These are phyloP conservation scores for Pseudocercospora macadamiae DNA, from an alignment of 2,329 filamentous ascomycete genomes.

Conservation along the genomic window DNA sequence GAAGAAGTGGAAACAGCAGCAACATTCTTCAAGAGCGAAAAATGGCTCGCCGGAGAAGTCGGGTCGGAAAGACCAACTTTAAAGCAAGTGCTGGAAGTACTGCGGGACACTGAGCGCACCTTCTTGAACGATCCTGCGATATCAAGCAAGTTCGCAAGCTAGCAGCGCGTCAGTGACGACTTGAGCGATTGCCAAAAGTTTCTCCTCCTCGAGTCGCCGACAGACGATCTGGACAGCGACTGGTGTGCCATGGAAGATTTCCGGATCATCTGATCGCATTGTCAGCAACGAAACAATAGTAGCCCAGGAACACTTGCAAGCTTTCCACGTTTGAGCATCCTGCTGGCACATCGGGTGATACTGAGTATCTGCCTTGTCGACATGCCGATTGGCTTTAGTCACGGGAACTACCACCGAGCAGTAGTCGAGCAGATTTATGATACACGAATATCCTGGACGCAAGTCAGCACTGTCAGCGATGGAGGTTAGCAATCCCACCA, in stretches of 20 bases:
- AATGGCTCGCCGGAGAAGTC: background rate
- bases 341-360: conserved; percentile 39
- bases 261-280: background rate
- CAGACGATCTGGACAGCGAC: background rate
- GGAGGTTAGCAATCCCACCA: background rate
- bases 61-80: background rate
- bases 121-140: background rate
- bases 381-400: conserved; percentile 15
- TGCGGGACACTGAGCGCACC: background rate
- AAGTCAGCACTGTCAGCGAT: background rate
- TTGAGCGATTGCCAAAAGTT: background rate
- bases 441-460: background rate
- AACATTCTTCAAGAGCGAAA: background rate
- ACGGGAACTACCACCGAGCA: background rate
- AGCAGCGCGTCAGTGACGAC: background rate
- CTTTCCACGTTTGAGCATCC: background rate
- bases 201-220: background rate
- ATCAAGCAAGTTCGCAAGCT: background rate
- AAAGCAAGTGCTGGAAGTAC: background rate
- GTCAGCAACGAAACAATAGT: background rate
- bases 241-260: background rate
- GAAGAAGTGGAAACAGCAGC: background rate
- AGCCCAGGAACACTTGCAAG: background rate
- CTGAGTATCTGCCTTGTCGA: conserved; percentile 70
- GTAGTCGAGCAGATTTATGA: background rate